Evolutionary conservation across 2,329 filamentous ascomycete species (phyloP), one percentile per base, ranked within the genome.

Genomic region (Rhynchosporium agropyri): DNA sequence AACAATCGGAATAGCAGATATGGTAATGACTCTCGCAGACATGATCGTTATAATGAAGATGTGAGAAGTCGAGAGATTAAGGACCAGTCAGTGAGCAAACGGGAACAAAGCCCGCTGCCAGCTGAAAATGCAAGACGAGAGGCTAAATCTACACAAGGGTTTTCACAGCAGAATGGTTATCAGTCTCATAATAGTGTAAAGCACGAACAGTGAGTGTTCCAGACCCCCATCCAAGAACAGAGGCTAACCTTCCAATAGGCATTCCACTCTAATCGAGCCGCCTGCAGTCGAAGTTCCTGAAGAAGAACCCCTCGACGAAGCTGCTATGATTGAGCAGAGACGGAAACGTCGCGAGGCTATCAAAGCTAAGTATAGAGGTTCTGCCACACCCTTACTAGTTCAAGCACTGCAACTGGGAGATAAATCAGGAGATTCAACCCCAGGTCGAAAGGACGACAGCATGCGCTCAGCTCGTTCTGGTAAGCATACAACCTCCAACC

Each of bases 291-390:
- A 84, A 61, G 60, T 64, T 51, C 65, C 80, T 77, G 82, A 84
- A 67, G 79, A 83, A 61, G 81, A 86, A 69, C 81, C 84, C n/a
- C 74, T 92, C 69, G 89, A 96, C 75, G 90, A 96, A 78, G 90
- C 89, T 66, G 88, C 90, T 69, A 83, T 94, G 72, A 90, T 97
- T 71, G 90, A 96, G 76, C 88, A 92, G 71, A 89, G 93, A 61
- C 89, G 92, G 33, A 92, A 89, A 74, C 86, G 90, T 63, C 88
- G 93, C 68, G 91, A 95, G 78, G 91, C 91, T 67, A 89, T 96
- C 67, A 85, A 92, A 74, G 89, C 91, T 74, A 96, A 92, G 79
- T 89, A 92, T 71, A 87, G 86, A 76, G 79, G 77, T 68, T 87
- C 89, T 71, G 84, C 87, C 58, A 88, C 88, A 56, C 89, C 90